Percentiles rank a stretch among this genome's conserved stretches.
phyloP scores from a whole-genome alignment of 805 yeast species.

The Candida adriatica region DNA sequence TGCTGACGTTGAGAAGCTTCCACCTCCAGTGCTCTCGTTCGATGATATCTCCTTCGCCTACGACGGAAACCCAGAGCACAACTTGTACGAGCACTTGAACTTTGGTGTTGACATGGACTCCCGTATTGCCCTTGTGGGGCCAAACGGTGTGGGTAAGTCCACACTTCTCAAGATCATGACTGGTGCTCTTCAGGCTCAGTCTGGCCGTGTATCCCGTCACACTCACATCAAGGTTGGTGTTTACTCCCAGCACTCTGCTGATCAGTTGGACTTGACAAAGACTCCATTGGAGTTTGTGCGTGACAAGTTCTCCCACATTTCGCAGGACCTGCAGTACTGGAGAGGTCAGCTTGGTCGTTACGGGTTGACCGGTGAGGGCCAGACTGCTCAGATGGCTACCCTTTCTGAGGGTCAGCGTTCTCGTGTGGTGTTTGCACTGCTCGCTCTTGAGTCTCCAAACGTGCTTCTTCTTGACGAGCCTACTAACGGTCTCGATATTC shows the following conservation, averaged over 20 bases:
- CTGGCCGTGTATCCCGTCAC: constrained; percentile 95
- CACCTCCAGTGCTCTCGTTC: constrained; percentile 97
- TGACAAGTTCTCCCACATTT: constrained; percentile 80
- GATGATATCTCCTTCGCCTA: constrained; percentile 93
- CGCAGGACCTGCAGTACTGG: constrained; percentile 99
- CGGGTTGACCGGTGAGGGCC: constrained; percentile 98
- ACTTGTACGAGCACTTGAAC: constrained; percentile 83
- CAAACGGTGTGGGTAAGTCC: constrained; percentile 98
- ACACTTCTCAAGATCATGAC: constrained; percentile 95
- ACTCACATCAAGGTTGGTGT: constrained; percentile 97
- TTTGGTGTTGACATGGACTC: constrained; percentile 99
- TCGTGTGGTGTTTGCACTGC: constrained; percentile 93
- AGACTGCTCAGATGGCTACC: constrained; percentile 98
- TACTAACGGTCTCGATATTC: constrained; percentile 98
- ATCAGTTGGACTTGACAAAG: constrained; percentile 93
- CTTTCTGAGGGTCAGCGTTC: constrained; percentile 99
- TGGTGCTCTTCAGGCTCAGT: constrained; percentile 83
- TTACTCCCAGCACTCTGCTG: constrained; percentile 98
- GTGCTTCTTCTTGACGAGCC: constrained; percentile 96
- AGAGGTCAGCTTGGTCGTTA: constrained; percentile 96
- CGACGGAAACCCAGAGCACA: constrained; percentile 75
- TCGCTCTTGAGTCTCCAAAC: constrained; percentile 94
- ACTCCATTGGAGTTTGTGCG: constrained; percentile 95
- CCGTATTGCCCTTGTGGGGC: constrained; percentile 95
- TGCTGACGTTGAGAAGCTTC: constrained; percentile 93